phyloP scores from a whole-genome alignment of 2,329 filamentous ascomycete genomes.

The Penicillium sp. region DNA sequence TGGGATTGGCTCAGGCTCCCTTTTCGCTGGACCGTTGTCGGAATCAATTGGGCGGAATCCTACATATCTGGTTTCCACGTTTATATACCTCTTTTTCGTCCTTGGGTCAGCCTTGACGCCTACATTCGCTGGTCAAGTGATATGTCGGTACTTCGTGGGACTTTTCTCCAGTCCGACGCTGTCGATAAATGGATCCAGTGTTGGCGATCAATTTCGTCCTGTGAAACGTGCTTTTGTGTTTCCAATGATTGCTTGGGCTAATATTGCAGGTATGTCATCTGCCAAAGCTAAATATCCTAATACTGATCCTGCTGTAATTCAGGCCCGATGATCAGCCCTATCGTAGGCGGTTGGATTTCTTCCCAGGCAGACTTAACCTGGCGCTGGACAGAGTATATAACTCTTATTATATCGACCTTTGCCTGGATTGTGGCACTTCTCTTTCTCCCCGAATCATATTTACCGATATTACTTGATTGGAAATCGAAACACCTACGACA shows the following conservation, averaged over 20 bases:
- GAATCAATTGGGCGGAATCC: conserved; percentile 2
- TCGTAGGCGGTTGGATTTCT: not conserved
- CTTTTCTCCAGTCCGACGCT: conserved; percentile 7
- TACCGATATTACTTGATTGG: conserved; percentile 1
- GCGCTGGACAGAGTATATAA: conserved; percentile 7
- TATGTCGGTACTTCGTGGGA: conserved; percentile 1
- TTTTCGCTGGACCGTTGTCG: not conserved
- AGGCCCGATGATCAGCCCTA: conserved; percentile 3
- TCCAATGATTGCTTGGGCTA: conserved; percentile 1
- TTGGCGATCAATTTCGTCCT: conserved; percentile 5
- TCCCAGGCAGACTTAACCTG: not conserved
- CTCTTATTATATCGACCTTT: not conserved
- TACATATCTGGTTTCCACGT: conserved; percentile 1
- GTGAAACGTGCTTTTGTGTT: conserved; percentile 5
- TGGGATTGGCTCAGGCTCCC: not conserved
- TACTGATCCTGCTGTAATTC: not conserved
- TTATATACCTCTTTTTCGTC: conserved; percentile 1
- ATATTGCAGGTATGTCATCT: not conserved
- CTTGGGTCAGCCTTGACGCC: conserved; percentile 1
- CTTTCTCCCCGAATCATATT: conserved; percentile 4
- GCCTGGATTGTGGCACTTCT: not conserved
- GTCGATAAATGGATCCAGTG: conserved; percentile 5
- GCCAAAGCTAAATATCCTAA: not conserved
- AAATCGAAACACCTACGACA: conserved; percentile 1
- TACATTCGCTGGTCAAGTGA: not conserved